Percentiles rank a stretch among this genome's conserved stretches.
These are phyloP conservation scores for Ogataea allantospora DNA, from an alignment of 805 yeast species.

Conservation along the genomic window DNA sequence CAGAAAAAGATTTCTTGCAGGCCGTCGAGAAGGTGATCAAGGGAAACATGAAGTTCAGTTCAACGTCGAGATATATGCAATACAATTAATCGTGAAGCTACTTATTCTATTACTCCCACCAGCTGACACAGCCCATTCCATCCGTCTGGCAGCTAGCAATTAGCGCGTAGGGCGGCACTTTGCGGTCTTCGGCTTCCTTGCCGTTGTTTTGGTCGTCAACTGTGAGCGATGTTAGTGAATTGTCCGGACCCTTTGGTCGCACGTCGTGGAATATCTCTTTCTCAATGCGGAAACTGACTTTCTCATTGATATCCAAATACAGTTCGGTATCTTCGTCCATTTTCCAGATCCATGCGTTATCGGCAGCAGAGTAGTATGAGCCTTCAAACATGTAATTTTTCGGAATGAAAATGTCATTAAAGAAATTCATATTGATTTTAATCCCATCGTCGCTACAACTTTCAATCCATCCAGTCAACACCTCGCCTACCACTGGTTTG, in stretches of 20 bases:
- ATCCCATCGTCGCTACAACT: slow-evolving; percentile 87
- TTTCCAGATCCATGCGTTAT: slow-evolving; percentile 94
- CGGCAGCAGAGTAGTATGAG: slow-evolving; percentile 46
- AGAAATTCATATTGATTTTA: slow-evolving; percentile 79
- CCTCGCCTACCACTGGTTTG: slow-evolving; percentile 93
- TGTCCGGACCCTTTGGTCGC: slow-evolving; percentile 71
- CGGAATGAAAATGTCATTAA: slow-evolving; percentile 90
- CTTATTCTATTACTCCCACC: slow-evolving; percentile 70
- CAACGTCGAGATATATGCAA: slow-evolving; percentile 98
- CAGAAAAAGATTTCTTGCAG: slow-evolving; percentile 95
- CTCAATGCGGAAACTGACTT: slow-evolving; percentile 87
- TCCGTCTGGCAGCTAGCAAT: slow-evolving; percentile 91
- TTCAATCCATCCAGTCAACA: slow-evolving; percentile 88
- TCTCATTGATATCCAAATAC: slow-evolving; percentile 87
- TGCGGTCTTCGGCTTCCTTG: slow-evolving; percentile 28
- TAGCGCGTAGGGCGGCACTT: slow-evolving; percentile 77
- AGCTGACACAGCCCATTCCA: slow-evolving; percentile 93
- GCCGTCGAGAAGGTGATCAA: slow-evolving; percentile 98
- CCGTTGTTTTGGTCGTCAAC: slow-evolving; percentile 23
- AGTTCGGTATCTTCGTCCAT: slow-evolving; percentile 71
- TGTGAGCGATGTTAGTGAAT: slow-evolving; percentile 37
- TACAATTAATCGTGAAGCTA: slow-evolving; percentile 55
- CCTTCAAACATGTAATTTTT: slow-evolving; percentile 73
- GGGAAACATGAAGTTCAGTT: slow-evolving; percentile 96
- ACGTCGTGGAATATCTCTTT: slow-evolving; percentile 82